These are phyloP conservation scores for Sphaerostilbella broomeana DNA, from an alignment of 2,329 filamentous ascomycete genomes.

Conservation along the genomic window DNA sequence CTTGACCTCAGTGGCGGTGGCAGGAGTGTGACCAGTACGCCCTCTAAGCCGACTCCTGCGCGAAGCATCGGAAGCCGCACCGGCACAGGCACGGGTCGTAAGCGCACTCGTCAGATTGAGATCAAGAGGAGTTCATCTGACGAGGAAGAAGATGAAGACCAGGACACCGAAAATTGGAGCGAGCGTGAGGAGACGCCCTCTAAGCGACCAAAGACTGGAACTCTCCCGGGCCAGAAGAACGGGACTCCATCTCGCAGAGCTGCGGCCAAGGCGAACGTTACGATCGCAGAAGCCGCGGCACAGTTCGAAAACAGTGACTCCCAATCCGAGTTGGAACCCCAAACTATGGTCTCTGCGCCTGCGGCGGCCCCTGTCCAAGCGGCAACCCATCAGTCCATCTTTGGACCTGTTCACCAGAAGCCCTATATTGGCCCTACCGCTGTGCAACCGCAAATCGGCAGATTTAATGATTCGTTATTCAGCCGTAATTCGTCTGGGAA, in stretches of 20 bases:
- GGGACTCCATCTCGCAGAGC: slow-evolving; percentile 26
- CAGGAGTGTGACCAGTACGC: slow-evolving; percentile 23
- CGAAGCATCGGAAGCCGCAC: slow-evolving; percentile 16
- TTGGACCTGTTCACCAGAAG: slow-evolving; percentile 1
- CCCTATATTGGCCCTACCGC: not conserved
- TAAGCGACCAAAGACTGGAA: slow-evolving; percentile 26
- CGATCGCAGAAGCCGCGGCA: slow-evolving; percentile 25
- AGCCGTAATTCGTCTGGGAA: slow-evolving; percentile 1
- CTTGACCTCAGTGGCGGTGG: slow-evolving; percentile 24
- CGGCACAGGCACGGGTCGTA: slow-evolving; percentile 22
- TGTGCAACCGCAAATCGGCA: not conserved
- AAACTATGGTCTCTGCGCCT: slow-evolving; percentile 1
- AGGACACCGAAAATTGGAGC: slow-evolving; percentile 25
- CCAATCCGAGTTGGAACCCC: slow-evolving; percentile 17
- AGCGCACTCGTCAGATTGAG: slow-evolving; percentile 20
- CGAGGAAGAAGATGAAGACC: slow-evolving; percentile 22
- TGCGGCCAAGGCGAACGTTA: slow-evolving; percentile 28
- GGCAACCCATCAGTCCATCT: slow-evolving; percentile 5
- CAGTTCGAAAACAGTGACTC: slow-evolving; percentile 25
- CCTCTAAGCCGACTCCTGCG: slow-evolving; percentile 21
- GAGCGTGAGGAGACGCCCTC: slow-evolving; percentile 32
- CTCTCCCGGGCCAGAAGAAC: slow-evolving; percentile 19
- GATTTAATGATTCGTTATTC: slow-evolving; percentile 7
- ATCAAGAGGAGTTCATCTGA: slow-evolving; percentile 24
- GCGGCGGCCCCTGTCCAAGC: not conserved